A percentile compares a stretch with the other conserved stretches of the same genome.
Evolutionary conservation across 2,329 filamentous ascomycete species (phyloP).

Genomic region (Neonectria coccinea): DNA sequence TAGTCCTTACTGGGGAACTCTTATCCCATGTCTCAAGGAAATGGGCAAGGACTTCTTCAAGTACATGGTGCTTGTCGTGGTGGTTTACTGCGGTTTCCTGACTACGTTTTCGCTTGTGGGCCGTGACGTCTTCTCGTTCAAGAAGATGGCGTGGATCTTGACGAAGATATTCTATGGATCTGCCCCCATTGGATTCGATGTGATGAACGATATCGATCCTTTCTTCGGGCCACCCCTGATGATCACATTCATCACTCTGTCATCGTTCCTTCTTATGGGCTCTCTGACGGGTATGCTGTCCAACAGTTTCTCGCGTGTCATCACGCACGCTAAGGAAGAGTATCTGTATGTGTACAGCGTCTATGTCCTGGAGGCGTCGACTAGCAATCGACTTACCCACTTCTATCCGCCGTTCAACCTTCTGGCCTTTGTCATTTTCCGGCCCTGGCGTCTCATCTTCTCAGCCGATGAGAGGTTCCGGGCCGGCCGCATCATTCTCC

Average conservation of each 20-base stretch:
- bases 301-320: conserved; percentile 77
- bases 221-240: conserved; percentile 71
- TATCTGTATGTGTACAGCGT: conserved; percentile 81
- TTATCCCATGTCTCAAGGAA: conserved; percentile 91
- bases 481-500: conserved; percentile 68
- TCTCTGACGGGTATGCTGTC: conserved; percentile 82
- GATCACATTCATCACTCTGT: conserved; percentile 81
- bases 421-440: conserved; percentile 76
- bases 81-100: conserved; percentile 88
- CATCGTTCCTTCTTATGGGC: conserved; percentile 82
- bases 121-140: conserved; percentile 73
- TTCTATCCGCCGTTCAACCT: conserved; percentile 81
- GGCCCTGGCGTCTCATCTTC: conserved; percentile 77
- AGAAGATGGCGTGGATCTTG: conserved; percentile 79
- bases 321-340: conserved; percentile 75
- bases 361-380: conserved; percentile 74
- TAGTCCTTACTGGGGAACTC: conserved; percentile 89
- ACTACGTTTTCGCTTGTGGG: conserved; percentile 86
- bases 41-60: conserved; percentile 95
- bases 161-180: conserved; percentile 86
- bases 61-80: conserved; percentile 82
- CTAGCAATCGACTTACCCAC: conserved; percentile 75
- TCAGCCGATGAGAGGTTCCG: conserved; percentile 73
- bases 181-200: conserved; percentile 78
- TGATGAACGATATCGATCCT: conserved; percentile 70